Conservation (phyloP, 2,329 filamentous ascomycete species). For the Aureobasidium sp. region DNA sequence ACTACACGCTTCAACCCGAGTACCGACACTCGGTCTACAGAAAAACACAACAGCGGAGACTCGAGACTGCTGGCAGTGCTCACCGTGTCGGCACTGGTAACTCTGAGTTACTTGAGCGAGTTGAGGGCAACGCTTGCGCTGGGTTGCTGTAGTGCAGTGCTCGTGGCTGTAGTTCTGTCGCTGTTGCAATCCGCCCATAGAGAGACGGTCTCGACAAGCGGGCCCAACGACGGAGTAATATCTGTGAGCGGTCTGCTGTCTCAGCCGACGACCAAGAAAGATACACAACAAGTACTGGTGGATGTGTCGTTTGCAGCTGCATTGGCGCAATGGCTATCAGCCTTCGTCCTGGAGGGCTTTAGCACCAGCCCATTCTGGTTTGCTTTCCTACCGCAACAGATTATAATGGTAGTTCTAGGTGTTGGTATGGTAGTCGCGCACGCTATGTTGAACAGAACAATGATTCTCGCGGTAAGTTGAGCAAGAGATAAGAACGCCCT, state of each 20-base stretch:
- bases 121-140: conserved; percentile 29
- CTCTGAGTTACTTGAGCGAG: conserved; percentile 25
- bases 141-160: conserved; percentile 34
- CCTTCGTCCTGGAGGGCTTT: conserved; percentile 21
- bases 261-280: conserved; percentile 16
- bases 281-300: conserved; percentile 15
- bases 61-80: conserved; percentile 25
- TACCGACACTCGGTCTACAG: conserved; percentile 17
- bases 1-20: conserved; percentile 18
- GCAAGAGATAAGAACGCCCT: background rate
- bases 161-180: conserved; percentile 32
- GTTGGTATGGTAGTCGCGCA: conserved; percentile 19
- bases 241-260: conserved; percentile 28
- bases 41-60: conserved; percentile 20
- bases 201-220: conserved; percentile 16
- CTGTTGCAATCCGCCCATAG: conserved; percentile 29
- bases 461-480: conserved; percentile 24
- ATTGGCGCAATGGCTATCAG: conserved; percentile 19
- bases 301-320: conserved; percentile 24
- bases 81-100: conserved; percentile 28
- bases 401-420: conserved; percentile 17
- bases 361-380: conserved; percentile 19
- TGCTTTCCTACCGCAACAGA: conserved; percentile 17
- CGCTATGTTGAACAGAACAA: conserved; percentile 17
- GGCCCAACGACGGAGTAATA: conserved; percentile 23